phyloP scores from a whole-genome alignment of 306 rosid species.

The Mucuna pruriens region DNA sequence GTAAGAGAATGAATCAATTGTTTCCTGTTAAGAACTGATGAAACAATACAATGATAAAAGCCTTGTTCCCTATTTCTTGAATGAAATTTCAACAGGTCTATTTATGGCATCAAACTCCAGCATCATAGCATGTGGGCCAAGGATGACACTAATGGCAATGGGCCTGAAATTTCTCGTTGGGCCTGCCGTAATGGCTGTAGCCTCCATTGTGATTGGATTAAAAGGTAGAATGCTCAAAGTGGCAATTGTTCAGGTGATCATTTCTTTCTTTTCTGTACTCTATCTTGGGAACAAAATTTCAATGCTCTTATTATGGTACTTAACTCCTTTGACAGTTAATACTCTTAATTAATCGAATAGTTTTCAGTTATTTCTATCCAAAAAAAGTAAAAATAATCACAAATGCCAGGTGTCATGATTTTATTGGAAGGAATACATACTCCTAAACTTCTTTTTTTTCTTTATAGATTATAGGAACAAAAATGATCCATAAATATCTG shows the following conservation, averaged over 20 bases:
- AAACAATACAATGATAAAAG: conserved; percentile 31
- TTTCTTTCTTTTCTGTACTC: not conserved
- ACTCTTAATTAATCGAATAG: not conserved
- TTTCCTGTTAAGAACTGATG: not conserved
- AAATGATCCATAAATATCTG: no score
- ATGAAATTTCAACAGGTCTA: conserved; percentile 47
- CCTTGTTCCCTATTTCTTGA: conserved; percentile 32
- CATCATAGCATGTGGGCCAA: conserved; percentile 76
- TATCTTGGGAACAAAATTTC: not conserved
- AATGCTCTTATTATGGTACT: not conserved
- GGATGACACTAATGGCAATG: conserved; percentile 68
- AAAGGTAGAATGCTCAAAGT: conserved; percentile 60
- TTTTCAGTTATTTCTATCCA: not conserved
- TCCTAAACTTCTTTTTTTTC: not conserved
- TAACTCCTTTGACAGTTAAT: not conserved
- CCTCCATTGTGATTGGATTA: conserved; percentile 72
- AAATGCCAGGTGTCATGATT: not conserved
- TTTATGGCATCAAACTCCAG: conserved; percentile 85
- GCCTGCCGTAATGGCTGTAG: conserved; percentile 81
- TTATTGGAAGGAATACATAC: not conserved
- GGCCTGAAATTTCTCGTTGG: conserved; percentile 79
- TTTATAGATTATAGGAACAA: no score
- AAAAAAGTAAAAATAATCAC: not conserved
- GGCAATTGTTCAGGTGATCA: conserved; percentile 79
- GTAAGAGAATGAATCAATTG: conserved; percentile 46